Conservation (phyloP, 78 protist genomes). For the Dictyostelium firmibasis region DNA sequence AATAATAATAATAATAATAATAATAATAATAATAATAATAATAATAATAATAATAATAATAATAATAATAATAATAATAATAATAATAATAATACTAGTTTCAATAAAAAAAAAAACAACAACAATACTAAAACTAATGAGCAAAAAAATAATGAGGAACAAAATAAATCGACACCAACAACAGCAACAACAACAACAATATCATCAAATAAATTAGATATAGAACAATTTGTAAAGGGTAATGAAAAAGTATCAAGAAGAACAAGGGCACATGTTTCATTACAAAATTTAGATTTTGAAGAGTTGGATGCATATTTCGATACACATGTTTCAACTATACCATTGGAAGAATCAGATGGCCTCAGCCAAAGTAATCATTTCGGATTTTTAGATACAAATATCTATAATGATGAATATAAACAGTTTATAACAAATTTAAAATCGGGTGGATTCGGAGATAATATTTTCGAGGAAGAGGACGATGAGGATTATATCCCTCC, state of each 20-base stretch:
- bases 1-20: neutral
- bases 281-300: slow-evolving; percentile 37
- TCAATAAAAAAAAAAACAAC: too few relatives aligned
- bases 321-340: neutral
- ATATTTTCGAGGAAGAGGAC: slow-evolving; percentile 31
- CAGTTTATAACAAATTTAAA: neutral
- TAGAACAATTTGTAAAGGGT: slow-evolving; percentile 22
- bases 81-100: neutral
- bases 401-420: neutral
- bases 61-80: neutral
- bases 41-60: neutral
- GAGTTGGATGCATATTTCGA: slow-evolving; percentile 38
- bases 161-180: neutral
- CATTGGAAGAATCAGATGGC: neutral
- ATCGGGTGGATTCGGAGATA: neutral
- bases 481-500: slow-evolving; percentile 62
- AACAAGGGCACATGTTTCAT: slow-evolving; percentile 41
- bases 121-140: neutral
- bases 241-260: slow-evolving; percentile 8
- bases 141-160: neutral
- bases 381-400: neutral
- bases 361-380: neutral
- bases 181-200: neutral
- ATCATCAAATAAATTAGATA: neutral
- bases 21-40: neutral